Evolutionary conservation across 1,139 yeast genomes (phyloP).

Genomic region (Saccharomycopsis hybrid): DNA sequence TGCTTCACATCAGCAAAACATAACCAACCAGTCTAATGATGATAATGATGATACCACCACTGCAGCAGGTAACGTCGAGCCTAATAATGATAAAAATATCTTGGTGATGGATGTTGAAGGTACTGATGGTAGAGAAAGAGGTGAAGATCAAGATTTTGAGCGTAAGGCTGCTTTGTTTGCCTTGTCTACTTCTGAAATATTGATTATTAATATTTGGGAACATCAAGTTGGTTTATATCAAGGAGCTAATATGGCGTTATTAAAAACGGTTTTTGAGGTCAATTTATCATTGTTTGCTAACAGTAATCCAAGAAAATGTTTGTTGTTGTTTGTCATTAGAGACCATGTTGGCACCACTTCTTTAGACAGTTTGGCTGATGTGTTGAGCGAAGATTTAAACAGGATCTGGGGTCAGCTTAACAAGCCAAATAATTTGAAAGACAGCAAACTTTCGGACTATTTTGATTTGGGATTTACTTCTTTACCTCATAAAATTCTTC

Average conservation of each 20-base stretch:
- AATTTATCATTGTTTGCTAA: conserved; percentile 68
- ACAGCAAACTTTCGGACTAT: conserved; percentile 58
- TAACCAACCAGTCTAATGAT: conserved; percentile 25
- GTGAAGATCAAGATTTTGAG: conserved; percentile 97
- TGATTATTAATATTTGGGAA: conserved; percentile 94
- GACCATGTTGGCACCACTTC: conserved; percentile 92
- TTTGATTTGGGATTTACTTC: conserved; percentile 82
- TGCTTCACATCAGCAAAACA: conserved; percentile 26
- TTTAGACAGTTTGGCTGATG: conserved; percentile 57
- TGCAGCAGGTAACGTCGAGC: conserved; percentile 23
- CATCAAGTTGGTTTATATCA: conserved; percentile 94
- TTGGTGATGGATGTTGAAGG: conserved; percentile 96
- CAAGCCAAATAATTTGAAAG: conserved; percentile 60
- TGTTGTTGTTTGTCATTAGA: conserved; percentile 81
- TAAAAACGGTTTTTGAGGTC: conserved; percentile 94
- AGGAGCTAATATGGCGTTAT: conserved; percentile 94
- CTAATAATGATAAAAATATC: conserved; percentile 34
- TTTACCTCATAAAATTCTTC: conserved; percentile 78
- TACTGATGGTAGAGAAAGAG: conserved; percentile 95
- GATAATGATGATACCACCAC: conserved; percentile 16
- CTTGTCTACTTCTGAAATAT: conserved; percentile 80
- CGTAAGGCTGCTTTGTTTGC: conserved; percentile 95
- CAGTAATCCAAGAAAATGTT: conserved; percentile 51
- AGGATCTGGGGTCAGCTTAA: conserved; percentile 73
- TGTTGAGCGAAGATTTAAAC: conserved; percentile 62